These are phyloP conservation scores for Barnettozyma siamensis DNA, from an alignment of 805 yeast species.

Conservation along the genomic window DNA sequence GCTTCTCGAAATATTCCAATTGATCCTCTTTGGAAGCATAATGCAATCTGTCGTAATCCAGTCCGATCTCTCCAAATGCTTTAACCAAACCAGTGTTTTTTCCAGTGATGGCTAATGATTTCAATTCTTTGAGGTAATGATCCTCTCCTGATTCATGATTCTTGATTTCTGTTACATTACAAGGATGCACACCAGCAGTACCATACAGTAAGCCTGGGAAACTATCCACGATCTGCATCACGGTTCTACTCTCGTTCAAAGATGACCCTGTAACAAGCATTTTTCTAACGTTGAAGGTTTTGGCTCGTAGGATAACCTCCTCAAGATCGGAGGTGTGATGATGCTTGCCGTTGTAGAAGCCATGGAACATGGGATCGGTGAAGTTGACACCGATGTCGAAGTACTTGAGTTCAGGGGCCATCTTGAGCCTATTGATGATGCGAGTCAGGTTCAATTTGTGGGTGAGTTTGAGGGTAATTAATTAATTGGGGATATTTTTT, in stretches of 20 bases:
- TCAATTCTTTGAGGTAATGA: slow-evolving; percentile 43
- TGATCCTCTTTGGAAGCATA: slow-evolving; percentile 70
- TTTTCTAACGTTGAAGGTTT: slow-evolving; percentile 53
- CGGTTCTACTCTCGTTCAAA: slow-evolving; percentile 56
- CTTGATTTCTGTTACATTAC: slow-evolving; percentile 59
- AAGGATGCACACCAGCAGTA: slow-evolving; percentile 96
- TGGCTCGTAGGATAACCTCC: slow-evolving; percentile 62
- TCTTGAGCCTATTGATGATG: not conserved
- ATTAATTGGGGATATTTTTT: too few species aligned
- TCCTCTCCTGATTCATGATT: slow-evolving; percentile 22
- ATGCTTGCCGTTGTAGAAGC: slow-evolving; percentile 64
- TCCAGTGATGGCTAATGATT: slow-evolving; percentile 44
- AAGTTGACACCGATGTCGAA: slow-evolving; percentile 65
- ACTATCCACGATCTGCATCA: slow-evolving; percentile 46
- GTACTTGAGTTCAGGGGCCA: slow-evolving; percentile 11
- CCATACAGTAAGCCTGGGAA: slow-evolving; percentile 38
- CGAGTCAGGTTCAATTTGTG: not conserved
- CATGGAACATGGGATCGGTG: slow-evolving; percentile 85
- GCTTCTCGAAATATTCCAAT: slow-evolving; percentile 58
- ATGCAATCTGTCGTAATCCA: slow-evolving; percentile 87
- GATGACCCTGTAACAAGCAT: slow-evolving; percentile 84
- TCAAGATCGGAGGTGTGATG: slow-evolving; percentile 64
- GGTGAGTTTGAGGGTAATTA: not conserved
- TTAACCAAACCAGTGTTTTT: slow-evolving; percentile 46
- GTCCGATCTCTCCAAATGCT: slow-evolving; percentile 93